Evolutionary conservation across 306 rosid genomes (phyloP).

Genomic region (Quercus aquifolioides): DNA sequence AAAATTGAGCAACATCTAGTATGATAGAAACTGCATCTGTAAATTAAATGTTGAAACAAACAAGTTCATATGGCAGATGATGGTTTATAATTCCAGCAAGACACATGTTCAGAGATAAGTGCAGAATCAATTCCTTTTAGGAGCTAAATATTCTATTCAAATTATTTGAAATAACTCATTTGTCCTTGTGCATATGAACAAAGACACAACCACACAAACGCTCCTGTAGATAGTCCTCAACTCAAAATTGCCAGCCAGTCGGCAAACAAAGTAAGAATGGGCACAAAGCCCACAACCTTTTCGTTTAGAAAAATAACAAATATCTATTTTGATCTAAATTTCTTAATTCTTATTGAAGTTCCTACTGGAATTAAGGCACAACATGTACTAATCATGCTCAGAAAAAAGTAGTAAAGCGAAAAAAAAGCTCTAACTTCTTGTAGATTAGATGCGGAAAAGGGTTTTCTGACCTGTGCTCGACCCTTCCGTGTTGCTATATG

Average conservation of each 20-base stretch:
- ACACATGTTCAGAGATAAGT: too few species aligned
- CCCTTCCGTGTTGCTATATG: constrained; percentile 70
- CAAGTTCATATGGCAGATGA: too few species aligned
- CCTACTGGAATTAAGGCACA: background rate
- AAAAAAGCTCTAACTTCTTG: too few species aligned
- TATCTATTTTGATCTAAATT: background rate
- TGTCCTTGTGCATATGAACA: background rate
- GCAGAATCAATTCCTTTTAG: too few species aligned
- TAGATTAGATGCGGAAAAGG: background rate
- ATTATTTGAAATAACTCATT: too few species aligned
- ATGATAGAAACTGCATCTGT: too few species aligned
- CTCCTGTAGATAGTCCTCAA: background rate
- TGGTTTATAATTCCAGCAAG: background rate
- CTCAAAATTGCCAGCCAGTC: background rate
- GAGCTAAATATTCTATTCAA: too few species aligned
- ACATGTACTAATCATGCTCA: background rate
- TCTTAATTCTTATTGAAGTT: background rate
- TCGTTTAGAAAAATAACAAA: background rate
- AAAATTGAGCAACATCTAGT: too few species aligned
- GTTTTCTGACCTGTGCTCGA: constrained; percentile 50
- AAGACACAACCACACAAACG: background rate
- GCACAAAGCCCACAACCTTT: background rate
- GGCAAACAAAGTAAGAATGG: background rate
- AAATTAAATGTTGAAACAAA: too few species aligned
- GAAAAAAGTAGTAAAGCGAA: background rate